Percentiles rank a stretch among this genome's conserved stretches.
phyloP scores from a whole-genome alignment of 768 basidiomycete species.

The Boletellus ananiceps region DNA sequence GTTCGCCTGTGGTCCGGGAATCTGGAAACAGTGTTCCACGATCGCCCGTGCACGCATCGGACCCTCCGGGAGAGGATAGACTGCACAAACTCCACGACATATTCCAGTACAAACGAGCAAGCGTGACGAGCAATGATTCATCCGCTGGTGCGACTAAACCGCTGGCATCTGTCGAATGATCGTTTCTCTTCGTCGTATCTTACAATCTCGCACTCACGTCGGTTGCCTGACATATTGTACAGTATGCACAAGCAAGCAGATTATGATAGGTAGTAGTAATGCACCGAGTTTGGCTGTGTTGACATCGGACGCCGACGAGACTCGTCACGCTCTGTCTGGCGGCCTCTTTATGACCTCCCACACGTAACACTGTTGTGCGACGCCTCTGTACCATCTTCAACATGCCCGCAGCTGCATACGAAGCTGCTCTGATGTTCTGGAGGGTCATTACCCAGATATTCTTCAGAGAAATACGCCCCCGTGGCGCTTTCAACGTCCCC shows the following conservation, averaged over 20 bases:
- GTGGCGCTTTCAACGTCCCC: slow-evolving; percentile 94
- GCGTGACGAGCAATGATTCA: slow-evolving; percentile 48
- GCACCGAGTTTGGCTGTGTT: slow-evolving; percentile 27
- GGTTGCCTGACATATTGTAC: slow-evolving; percentile 27
- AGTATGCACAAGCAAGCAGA: slow-evolving; percentile 22
- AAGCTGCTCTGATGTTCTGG: slow-evolving; percentile 82
- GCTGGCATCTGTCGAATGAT: slow-evolving; percentile 19
- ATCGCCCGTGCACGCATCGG: slow-evolving; percentile 30
- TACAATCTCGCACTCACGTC: slow-evolving; percentile 14
- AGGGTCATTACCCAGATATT: slow-evolving; percentile 84
- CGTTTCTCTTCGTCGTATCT: slow-evolving; percentile 15
- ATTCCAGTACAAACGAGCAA: slow-evolving; percentile 74
- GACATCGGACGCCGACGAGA: slow-evolving; percentile 3
- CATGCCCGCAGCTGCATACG: slow-evolving; percentile 45
- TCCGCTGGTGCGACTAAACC: slow-evolving; percentile 21
- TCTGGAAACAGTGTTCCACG: slow-evolving; percentile 29
- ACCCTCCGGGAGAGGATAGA: slow-evolving; percentile 52
- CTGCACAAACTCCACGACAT: slow-evolving; percentile 73
- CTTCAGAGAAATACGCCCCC: slow-evolving; percentile 91
- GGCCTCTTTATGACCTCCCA: slow-evolving; percentile 10
- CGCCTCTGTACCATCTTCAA: slow-evolving; percentile 2
- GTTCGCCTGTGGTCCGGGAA: slow-evolving; percentile 30
- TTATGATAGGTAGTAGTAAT: slow-evolving; percentile 10
- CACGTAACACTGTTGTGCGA: slow-evolving; percentile 6
- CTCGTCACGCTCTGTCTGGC: not conserved